phyloP scores from a whole-genome alignment of 768 basidiomycete genomes.

The Pulveroboletus sp. region DNA sequence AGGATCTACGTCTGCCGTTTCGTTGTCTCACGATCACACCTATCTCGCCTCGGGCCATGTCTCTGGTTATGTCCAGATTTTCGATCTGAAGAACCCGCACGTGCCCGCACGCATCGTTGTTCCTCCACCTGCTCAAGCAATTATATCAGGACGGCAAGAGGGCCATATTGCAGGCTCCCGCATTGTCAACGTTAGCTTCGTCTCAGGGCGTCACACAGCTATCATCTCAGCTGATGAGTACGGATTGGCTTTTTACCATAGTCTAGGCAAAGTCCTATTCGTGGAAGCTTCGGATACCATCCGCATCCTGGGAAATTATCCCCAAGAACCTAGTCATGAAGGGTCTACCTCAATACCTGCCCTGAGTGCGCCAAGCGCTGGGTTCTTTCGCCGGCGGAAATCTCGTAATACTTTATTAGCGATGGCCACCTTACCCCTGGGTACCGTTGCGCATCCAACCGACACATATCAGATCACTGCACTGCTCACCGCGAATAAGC shows the following conservation, averaged over 20 bases:
- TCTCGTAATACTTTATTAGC: slow-evolving; percentile 66
- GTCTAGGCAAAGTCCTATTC: slow-evolving; percentile 88
- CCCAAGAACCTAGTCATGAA: slow-evolving; percentile 37
- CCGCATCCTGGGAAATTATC: slow-evolving; percentile 89
- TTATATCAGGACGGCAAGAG: slow-evolving; percentile 76
- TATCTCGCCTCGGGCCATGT: slow-evolving; percentile 87
- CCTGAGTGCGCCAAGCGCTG: slow-evolving; percentile 18
- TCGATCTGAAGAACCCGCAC: slow-evolving; percentile 68
- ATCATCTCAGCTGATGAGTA: slow-evolving; percentile 85
- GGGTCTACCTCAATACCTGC: slow-evolving; percentile 9
- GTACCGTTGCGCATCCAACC: slow-evolving; percentile 64
- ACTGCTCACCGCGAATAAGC: slow-evolving; percentile 82
- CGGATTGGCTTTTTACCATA: slow-evolving; percentile 94
- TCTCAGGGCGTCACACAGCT: slow-evolving; percentile 89
- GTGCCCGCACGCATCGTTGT: slow-evolving; percentile 63
- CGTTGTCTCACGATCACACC: slow-evolving; percentile 90
- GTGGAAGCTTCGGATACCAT: slow-evolving; percentile 93
- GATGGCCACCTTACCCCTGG: slow-evolving; percentile 79
- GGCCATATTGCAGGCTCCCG: slow-evolving; percentile 78
- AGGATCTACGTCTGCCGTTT: slow-evolving; percentile 83
- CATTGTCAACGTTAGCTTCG: slow-evolving; percentile 79
- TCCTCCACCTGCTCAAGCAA: slow-evolving; percentile 63
- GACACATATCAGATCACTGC: slow-evolving; percentile 80
- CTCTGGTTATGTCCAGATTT: slow-evolving; percentile 81
- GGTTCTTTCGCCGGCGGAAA: slow-evolving; percentile 41